Evolutionary conservation across 371 early-diverging fungal species (phyloP).

Genomic region (Actinomucor elegans): DNA sequence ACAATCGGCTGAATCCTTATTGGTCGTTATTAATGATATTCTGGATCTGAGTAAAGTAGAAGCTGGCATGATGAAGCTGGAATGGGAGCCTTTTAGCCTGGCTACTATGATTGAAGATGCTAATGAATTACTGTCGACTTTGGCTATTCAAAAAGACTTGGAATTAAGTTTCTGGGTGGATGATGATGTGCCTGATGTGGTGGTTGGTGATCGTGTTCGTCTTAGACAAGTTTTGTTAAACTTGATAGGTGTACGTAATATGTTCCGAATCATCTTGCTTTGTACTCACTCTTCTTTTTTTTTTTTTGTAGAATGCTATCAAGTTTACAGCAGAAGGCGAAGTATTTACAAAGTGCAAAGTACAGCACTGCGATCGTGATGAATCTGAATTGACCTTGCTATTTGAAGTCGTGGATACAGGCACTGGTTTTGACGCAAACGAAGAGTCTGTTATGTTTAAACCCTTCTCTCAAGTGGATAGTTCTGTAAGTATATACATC

Average conservation of each 20-base stretch:
- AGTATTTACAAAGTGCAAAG: conserved; percentile 59
- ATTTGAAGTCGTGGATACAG: conserved; percentile 68
- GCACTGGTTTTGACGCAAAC: conserved; percentile 60
- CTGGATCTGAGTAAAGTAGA: conserved; percentile 71
- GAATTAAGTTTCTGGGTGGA: conserved; percentile 64
- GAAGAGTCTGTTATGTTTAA: conserved; percentile 70
- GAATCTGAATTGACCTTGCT: conserved; percentile 41
- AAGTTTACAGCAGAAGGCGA: conserved; percentile 66
- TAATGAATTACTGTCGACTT: conserved; percentile 58
- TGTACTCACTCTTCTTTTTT: too few species aligned
- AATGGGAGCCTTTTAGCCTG: conserved; percentile 61
- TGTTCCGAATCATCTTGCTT: too few species aligned
- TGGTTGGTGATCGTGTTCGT: conserved; percentile 60
- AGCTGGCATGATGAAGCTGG: conserved; percentile 72
- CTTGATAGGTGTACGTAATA: conserved; percentile 49
- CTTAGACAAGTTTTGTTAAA: conserved; percentile 60
- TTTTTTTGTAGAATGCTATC: conserved; percentile 64
- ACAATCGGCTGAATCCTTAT: conserved; percentile 61
- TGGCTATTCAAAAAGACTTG: conserved; percentile 61
- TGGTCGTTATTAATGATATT: conserved; percentile 72
- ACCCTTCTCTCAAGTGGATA: conserved; percentile 67
- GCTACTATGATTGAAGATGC: conserved; percentile 64
- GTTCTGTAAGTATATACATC: too few species aligned
- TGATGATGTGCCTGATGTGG: conserved; percentile 58
- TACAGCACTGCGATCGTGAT: conserved; percentile 29